A percentile compares a stretch with the other conserved stretches of the same genome.
These are phyloP conservation scores for Kodamaea kakaduensis DNA, from an alignment of 805 yeast genomes.

Conservation along the genomic window DNA sequence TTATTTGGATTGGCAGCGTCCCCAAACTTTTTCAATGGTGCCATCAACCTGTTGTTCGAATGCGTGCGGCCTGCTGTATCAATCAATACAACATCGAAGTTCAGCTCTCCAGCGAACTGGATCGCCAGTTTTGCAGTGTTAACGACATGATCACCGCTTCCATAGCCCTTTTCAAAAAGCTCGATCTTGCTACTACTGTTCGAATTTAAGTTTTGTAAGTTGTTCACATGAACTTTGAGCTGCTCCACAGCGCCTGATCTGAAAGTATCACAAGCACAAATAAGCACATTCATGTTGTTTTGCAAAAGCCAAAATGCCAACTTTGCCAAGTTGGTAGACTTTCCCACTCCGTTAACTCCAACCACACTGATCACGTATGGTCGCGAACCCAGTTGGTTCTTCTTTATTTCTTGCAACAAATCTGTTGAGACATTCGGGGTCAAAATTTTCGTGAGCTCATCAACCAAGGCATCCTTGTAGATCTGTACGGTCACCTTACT, in stretches of 20 bases:
- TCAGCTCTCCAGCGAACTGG: slow-evolving; percentile 63
- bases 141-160: slow-evolving; percentile 92
- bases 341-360: slow-evolving; percentile 98
- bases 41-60: slow-evolving; percentile 91
- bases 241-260: slow-evolving; percentile 99
- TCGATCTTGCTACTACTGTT: slow-evolving; percentile 50
- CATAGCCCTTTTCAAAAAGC: slow-evolving; percentile 90
- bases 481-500: slow-evolving; percentile 68
- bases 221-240: slow-evolving; percentile 86
- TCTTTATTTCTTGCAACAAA: slow-evolving; percentile 73
- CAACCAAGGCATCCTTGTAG: slow-evolving; percentile 60
- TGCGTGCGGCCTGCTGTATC: slow-evolving; percentile 99
- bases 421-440: slow-evolving; percentile 93
- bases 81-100: slow-evolving; percentile 81
- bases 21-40: slow-evolving; percentile 91
- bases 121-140: slow-evolving; percentile 90
- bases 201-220: slow-evolving; percentile 65
- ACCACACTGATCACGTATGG: slow-evolving; percentile 97
- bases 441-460: slow-evolving; percentile 68
- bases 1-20: slow-evolving; percentile 94
- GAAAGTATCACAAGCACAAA: slow-evolving; percentile 97
- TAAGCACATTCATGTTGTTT: slow-evolving; percentile 77
- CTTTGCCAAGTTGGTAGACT: slow-evolving; percentile 91
- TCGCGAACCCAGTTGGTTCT: slow-evolving; percentile 31
- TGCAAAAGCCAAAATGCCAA: slow-evolving; percentile 94